These are phyloP conservation scores for Plectosphaerella sp. DNA, from an alignment of 2,329 filamentous ascomycete genomes.

Conservation along the genomic window DNA sequence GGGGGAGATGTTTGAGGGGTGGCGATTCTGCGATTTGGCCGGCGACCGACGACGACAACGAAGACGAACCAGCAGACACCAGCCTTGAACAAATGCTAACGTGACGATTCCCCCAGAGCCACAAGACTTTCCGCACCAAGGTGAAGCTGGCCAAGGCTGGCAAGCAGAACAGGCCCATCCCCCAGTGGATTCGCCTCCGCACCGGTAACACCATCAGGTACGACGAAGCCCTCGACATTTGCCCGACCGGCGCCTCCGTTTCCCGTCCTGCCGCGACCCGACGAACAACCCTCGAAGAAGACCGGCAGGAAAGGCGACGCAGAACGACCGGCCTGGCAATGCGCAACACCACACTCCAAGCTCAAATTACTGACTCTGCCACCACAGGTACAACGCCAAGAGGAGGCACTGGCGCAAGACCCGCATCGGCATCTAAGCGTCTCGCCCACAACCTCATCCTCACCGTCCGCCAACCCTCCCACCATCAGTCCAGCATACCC, in stretches of 20 bases:
- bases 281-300: neutral
- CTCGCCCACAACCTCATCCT: conserved; percentile 35
- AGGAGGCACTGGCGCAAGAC: conserved; percentile 99
- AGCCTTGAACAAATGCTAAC: neutral
- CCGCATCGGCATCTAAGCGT: conserved; percentile 91
- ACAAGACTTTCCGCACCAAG: conserved; percentile 99
- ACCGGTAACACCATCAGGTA: conserved; percentile 99
- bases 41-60: neutral
- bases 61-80: neutral
- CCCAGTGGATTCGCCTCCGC: conserved; percentile 98
- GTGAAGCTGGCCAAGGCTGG: conserved; percentile 99
- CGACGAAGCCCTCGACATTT: conserved; percentile 29
- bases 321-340: neutral
- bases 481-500: conserved; percentile 8
- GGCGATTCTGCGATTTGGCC: neutral
- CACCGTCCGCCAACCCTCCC: conserved; percentile 19
- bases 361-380: conserved; percentile 1
- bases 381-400: conserved; percentile 96
- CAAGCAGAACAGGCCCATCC: conserved; percentile 99
- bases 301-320: neutral
- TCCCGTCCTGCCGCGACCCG: neutral
- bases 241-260: neutral
- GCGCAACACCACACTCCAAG: neutral
- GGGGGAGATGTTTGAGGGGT: conserved; percentile 7
- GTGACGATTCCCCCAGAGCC: conserved; percentile 61